Base-by-base conservation (phyloP, 768 basidiomycete genomes). In the Udeniomyces megalosporus region DNA sequence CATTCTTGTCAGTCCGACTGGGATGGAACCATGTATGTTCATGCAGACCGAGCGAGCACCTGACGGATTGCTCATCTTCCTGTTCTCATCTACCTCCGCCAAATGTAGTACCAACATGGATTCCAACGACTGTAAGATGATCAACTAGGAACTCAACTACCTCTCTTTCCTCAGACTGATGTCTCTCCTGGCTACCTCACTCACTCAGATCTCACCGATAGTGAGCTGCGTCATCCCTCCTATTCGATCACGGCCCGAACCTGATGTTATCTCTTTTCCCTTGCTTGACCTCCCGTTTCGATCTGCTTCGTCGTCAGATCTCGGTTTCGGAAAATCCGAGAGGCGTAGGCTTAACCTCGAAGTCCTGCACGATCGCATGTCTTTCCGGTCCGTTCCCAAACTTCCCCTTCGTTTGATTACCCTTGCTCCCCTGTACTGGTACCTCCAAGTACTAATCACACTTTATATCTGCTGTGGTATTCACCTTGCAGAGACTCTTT, bases 1-100 rank as follows among this genome's bases (percentile, higher is more conserved):
- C 80, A 70, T 91, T 90, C 64, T 82, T 93, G 86, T 12, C 76
- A 93, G 49, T 87, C 88, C 58, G 91, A 96, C 72, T 96, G 91
- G 89, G 75, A 76, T 57, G 76, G 75, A 69, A 96, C 91, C 15
- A 93, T 96, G 38, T 42, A 8, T 17, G 17, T n/a, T 6, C 24
- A 34, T 8, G 1, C 14, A 26, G 34, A 34, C 28, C 24, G 24
- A 15, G 24, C 1, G 26, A 29, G 26, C 24, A 29, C 6, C 35
- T 22, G 22, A 42, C 24, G 24, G 29, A 8, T 29, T 24, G 4
- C 20, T 20, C 11, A 29, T 20, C 32, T 24, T 1, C 15, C 57
- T 4, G 24, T 26, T 22, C 48, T 11, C 26, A 12, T 47, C 11
- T 10, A 28, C 20, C 15, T 4, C 20, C n/a, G 5, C 47, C 31